These are phyloP conservation scores for Penicillium brasilianum DNA, from an alignment of 2,329 filamentous ascomycete genomes.

Conservation along the genomic window DNA sequence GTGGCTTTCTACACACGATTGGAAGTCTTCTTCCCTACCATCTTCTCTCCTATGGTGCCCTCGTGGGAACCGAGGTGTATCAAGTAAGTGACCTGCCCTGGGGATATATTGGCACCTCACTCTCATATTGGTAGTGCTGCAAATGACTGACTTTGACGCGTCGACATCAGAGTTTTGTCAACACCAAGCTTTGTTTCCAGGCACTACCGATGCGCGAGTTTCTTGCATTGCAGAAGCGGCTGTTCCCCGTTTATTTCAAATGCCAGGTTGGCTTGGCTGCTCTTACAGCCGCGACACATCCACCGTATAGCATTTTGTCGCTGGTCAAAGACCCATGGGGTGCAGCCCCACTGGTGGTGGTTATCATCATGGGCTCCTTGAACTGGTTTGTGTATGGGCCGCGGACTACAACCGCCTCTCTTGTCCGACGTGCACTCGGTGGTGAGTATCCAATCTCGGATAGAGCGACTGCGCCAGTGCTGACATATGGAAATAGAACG, in stretches of 20 bases:
- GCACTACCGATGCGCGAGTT: constrained; percentile 45
- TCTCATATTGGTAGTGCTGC: background rate
- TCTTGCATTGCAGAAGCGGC: constrained; percentile 44
- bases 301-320: constrained; percentile 39
- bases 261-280: constrained; percentile 43
- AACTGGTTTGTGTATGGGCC: constrained; percentile 47
- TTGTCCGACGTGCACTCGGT: constrained; percentile 37
- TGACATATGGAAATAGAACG: constrained; percentile 11
- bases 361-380: constrained; percentile 38
- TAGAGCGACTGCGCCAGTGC: constrained; percentile 1
- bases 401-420: constrained; percentile 38
- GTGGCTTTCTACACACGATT: constrained; percentile 12
- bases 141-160: background rate
- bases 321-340: constrained; percentile 29
- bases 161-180: constrained; percentile 42
- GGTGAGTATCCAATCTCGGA: constrained; percentile 17
- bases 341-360: constrained; percentile 37
- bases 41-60: constrained; percentile 46
- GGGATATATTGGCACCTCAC: too few relatives aligned
- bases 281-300: constrained; percentile 41
- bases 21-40: constrained; percentile 40
- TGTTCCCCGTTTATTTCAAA: constrained; percentile 50
- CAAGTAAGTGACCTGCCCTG: constrained; percentile 26
- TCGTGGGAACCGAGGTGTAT: constrained; percentile 48
- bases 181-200: constrained; percentile 47